These are phyloP conservation scores for Paraleonurus japonicus DNA, from an alignment of 257 asterid species.

Conservation along the genomic window DNA sequence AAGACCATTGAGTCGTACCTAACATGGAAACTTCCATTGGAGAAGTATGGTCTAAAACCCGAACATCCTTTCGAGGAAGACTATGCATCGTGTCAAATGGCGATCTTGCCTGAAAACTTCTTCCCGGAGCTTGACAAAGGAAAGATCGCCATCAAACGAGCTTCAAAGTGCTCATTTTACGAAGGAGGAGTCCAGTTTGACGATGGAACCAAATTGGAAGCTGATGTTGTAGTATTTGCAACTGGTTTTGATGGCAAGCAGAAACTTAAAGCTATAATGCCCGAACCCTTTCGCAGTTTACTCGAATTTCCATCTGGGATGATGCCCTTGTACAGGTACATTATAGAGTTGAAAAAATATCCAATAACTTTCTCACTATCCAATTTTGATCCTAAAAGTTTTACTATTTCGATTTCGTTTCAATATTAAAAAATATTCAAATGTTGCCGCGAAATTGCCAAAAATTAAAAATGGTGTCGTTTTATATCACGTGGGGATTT, in stretches of 20 bases:
- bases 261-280: constrained; percentile 59
- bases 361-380: too few species aligned
- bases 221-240: constrained; percentile 82
- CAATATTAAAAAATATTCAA: too few species aligned
- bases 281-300: constrained; percentile 69
- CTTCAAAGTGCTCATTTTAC: constrained; percentile 71
- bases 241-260: constrained; percentile 82
- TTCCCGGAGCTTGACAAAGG: constrained; percentile 83
- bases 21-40: constrained; percentile 79
- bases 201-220: constrained; percentile 63
- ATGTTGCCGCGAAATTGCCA: too few species aligned
- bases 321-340: constrained; percentile 97
- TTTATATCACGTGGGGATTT: too few species aligned
- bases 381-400: too few species aligned
- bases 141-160: constrained; percentile 53
- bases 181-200: constrained; percentile 79
- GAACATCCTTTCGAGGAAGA: constrained; percentile 93
- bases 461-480: too few species aligned
- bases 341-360: too few species aligned
- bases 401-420: too few species aligned
- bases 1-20: constrained; percentile 72
- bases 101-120: constrained; percentile 82
- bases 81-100: constrained; percentile 95
- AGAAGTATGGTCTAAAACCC: constrained; percentile 77
- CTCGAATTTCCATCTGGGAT: constrained; percentile 71